These are phyloP conservation scores for Sordaria brevicollis DNA, from an alignment of 495 filamentous ascomycete species.

Conservation along the genomic window DNA sequence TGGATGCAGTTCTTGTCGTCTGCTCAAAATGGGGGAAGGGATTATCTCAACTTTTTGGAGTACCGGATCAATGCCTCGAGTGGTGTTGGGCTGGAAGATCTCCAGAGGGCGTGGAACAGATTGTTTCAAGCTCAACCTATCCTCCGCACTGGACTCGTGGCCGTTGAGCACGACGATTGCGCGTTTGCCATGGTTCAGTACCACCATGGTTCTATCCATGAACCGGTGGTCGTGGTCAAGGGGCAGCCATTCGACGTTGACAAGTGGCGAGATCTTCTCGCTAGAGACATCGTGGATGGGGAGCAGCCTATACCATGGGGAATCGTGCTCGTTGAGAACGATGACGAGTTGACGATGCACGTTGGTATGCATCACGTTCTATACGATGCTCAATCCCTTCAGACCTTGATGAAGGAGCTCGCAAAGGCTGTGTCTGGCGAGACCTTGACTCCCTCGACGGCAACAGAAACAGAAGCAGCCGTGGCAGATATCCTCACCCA, in stretches of 20 bases:
- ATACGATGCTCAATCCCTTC: conserved; percentile 66
- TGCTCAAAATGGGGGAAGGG: conserved; percentile 19
- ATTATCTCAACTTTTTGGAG: conserved; percentile 54
- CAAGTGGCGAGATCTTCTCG: conserved; percentile 20
- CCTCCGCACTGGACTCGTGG: conserved; percentile 58
- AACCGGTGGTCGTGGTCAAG: not conserved
- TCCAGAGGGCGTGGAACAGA: conserved; percentile 47
- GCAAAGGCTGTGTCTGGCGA: conserved; percentile 6
- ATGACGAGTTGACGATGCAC: conserved; percentile 29
- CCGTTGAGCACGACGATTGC: conserved; percentile 44
- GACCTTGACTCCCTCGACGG: not conserved
- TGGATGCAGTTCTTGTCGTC: conserved; percentile 49
- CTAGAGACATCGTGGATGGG: not conserved
- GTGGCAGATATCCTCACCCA: conserved; percentile 44
- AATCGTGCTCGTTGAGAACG: conserved; percentile 11
- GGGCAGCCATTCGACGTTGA: conserved; percentile 13
- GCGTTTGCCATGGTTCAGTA: conserved; percentile 62
- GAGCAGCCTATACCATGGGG: conserved; percentile 21
- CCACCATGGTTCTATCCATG: not conserved
- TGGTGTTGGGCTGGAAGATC: not conserved
- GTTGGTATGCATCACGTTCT: conserved; percentile 57
- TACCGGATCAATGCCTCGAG: conserved; percentile 26
- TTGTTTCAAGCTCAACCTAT: conserved; percentile 50
- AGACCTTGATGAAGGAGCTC: conserved; percentile 48
- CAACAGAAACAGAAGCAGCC: conserved; percentile 24